These are phyloP conservation scores for Neofusicoccum cordaticola DNA, from an alignment of 2,329 filamentous ascomycete species.

Conservation along the genomic window DNA sequence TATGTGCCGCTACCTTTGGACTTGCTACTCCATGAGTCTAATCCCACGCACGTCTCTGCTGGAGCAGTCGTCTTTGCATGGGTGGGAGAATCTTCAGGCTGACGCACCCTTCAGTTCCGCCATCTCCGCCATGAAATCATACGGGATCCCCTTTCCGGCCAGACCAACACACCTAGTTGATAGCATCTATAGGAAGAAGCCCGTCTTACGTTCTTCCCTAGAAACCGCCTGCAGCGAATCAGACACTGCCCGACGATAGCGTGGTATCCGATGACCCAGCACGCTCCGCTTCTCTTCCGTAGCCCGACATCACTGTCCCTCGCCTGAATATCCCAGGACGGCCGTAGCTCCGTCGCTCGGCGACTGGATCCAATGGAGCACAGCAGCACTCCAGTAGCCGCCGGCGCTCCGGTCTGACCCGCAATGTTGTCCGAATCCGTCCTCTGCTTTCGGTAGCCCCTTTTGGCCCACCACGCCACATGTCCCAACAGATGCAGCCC, in stretches of 20 bases:
- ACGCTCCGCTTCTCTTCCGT: not conserved
- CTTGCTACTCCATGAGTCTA: not conserved
- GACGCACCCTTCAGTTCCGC: not conserved
- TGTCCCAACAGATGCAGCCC: not conserved
- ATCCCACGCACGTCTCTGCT: not conserved
- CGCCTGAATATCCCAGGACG: not conserved
- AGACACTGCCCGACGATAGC: not conserved
- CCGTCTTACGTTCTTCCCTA: not conserved
- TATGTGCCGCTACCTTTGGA: not conserved
- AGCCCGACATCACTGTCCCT: not conserved
- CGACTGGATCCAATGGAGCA: not conserved
- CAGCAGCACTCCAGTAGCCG: not conserved
- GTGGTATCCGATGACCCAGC: not conserved
- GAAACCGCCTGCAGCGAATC: not conserved
- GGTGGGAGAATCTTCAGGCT: not conserved
- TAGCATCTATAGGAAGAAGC: not conserved
- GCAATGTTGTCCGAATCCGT: not conserved
- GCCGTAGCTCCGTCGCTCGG: not conserved
- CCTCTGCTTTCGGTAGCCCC: not conserved
- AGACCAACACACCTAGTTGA: not conserved
- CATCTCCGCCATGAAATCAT: conserved; percentile 9
- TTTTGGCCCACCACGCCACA: not conserved
- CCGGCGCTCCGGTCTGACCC: not conserved
- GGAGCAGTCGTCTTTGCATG: not conserved
- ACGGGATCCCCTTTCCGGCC: conserved; percentile 11